These are phyloP conservation scores for Gamarada debralockiae DNA, from an alignment of 495 filamentous ascomycete species.

Conservation along the genomic window DNA sequence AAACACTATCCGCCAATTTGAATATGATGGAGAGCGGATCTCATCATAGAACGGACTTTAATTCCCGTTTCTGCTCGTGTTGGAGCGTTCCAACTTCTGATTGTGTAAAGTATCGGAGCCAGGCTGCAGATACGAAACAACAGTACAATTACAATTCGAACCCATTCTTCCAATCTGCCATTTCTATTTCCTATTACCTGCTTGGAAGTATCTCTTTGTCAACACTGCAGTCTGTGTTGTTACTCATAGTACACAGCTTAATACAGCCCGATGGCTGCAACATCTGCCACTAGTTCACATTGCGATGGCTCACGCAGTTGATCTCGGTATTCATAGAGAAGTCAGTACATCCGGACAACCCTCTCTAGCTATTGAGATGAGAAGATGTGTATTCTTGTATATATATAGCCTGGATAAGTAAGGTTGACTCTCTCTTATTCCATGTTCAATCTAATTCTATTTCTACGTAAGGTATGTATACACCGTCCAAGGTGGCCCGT, in stretches of 20 bases:
- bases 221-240: neutral
- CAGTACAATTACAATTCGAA: neutral
- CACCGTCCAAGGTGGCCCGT: neutral
- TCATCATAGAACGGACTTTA: neutral
- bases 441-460: neutral
- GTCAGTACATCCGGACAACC: neutral
- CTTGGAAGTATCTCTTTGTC: neutral
- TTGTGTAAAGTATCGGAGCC: neutral
- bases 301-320: neutral
- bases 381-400: neutral
- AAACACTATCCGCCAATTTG: neutral
- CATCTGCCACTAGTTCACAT: neutral
- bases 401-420: neutral
- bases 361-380: neutral
- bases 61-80: neutral
- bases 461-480: neutral
- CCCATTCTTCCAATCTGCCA: slow-evolving; percentile 1
- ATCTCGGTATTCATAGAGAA: slow-evolving; percentile 1
- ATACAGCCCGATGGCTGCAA: neutral
- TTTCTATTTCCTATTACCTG: neutral
- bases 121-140: neutral
- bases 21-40: neutral
- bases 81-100: neutral
- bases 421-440: neutral
- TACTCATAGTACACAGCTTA: neutral